A percentile compares a stretch with the other conserved stretches of the same genome.
Evolutionary conservation across 106 monocot genomes (phyloP).

Genomic region (Amphibolis antarctica): DNA sequence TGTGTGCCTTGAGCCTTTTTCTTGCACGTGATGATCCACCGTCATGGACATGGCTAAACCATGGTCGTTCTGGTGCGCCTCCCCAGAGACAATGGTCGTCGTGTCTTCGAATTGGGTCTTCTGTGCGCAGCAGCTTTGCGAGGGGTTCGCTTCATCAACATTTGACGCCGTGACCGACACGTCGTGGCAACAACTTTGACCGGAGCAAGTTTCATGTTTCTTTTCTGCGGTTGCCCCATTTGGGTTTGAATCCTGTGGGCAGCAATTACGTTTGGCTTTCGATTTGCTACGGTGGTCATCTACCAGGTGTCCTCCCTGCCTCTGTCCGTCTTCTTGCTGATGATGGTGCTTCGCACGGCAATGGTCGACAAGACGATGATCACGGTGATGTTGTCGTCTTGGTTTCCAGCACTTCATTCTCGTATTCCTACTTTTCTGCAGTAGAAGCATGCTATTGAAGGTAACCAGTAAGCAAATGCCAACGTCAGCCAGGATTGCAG

Average conservation of each 20-base stretch:
- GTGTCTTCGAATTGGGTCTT: neutral
- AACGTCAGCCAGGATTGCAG: slow-evolving; percentile 88
- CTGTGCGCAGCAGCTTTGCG: neutral
- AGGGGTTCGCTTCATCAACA: neutral
- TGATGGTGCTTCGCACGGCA: neutral
- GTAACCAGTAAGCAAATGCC: slow-evolving; percentile 84
- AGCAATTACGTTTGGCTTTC: neutral
- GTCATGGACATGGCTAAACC: neutral
- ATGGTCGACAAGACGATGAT: neutral
- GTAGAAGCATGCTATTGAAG: slow-evolving; percentile 64
- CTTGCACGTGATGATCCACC: neutral
- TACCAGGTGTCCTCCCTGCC: neutral
- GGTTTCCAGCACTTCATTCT: slow-evolving; percentile 34
- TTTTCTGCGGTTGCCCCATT: neutral
- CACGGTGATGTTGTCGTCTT: slow-evolving; percentile 5
- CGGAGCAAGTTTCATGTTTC: neutral
- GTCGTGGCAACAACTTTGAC: neutral
- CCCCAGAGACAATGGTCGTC: neutral
- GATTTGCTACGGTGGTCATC: neutral
- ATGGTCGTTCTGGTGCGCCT: neutral
- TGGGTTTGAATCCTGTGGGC: neutral
- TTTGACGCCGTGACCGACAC: neutral
- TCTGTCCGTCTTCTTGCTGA: neutral
- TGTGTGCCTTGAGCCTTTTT: neutral
- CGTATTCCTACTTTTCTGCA: slow-evolving; percentile 13